Evolutionary conservation across 306 rosid genomes (phyloP).

Genomic region (Vachellia pachyceras): DNA sequence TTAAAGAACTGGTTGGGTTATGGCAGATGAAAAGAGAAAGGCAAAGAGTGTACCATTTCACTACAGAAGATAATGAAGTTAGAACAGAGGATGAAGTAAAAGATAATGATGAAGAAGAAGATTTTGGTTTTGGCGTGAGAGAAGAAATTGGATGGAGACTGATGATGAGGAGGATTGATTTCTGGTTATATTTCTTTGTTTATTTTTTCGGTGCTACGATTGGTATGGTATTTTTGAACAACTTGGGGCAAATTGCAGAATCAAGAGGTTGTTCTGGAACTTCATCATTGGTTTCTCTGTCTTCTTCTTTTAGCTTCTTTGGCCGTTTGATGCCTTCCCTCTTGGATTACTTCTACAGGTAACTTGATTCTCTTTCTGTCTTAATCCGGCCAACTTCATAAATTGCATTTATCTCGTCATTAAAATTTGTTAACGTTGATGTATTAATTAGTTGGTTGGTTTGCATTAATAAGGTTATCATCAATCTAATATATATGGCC

Average conservation of each 20-base stretch:
- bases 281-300: constrained; percentile 71
- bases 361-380: background rate
- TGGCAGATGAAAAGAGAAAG: constrained; percentile 48
- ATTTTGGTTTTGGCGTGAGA: constrained; percentile 1
- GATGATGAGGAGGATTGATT: constrained; percentile 72
- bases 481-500: too few species aligned
- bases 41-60: constrained; percentile 46
- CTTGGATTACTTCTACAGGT: constrained; percentile 67
- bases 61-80: constrained; percentile 46
- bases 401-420: constrained; percentile 25
- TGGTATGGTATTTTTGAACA: constrained; percentile 76
- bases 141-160: constrained; percentile 72
- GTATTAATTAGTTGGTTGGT: too few species aligned
- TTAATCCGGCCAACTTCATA: constrained; percentile 7
- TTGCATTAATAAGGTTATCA: too few species aligned
- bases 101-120: constrained; percentile 24
- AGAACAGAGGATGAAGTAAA: constrained; percentile 24
- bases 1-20: constrained; percentile 31
- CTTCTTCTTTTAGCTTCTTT: constrained; percentile 85
- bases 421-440: background rate
- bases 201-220: constrained; percentile 73
- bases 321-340: constrained; percentile 85
- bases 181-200: constrained; percentile 74
- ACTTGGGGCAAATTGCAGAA: constrained; percentile 86
- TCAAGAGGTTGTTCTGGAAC: constrained; percentile 62